phyloP scores from a whole-genome alignment of 2,329 filamentous ascomycete species.

The Pseudogymnoascus destructans region DNA sequence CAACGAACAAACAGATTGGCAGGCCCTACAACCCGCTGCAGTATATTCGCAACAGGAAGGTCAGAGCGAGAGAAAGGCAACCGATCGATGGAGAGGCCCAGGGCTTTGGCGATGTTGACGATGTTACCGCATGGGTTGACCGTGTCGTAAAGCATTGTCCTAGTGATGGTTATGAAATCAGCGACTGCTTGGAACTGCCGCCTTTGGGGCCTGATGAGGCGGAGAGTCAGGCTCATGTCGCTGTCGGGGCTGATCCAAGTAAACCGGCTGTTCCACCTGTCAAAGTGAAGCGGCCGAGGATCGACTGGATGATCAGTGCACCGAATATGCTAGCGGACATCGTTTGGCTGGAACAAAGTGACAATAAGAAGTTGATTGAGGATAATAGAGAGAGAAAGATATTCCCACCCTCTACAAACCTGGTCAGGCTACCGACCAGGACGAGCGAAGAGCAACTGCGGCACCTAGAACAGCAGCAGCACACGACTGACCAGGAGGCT shows the following conservation, averaged over 20 bases:
- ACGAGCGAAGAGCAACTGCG: background rate
- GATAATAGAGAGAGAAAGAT: constrained; percentile 65
- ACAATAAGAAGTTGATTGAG: constrained; percentile 70
- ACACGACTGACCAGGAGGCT: background rate
- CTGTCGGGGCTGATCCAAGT: constrained; percentile 15
- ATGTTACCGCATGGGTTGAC: constrained; percentile 67
- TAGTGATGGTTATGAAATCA: constrained; percentile 17
- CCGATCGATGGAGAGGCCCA: constrained; percentile 60
- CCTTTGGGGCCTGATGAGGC: constrained; percentile 23
- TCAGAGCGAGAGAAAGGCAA: constrained; percentile 65
- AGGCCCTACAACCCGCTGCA: constrained; percentile 84
- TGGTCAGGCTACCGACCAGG: constrained; percentile 10
- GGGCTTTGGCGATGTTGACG: constrained; percentile 62
- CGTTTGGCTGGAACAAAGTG: constrained; percentile 75
- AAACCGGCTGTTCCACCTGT: constrained; percentile 25
- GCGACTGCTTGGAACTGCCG: constrained; percentile 32
- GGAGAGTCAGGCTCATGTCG: constrained; percentile 11
- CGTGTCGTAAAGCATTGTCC: constrained; percentile 32
- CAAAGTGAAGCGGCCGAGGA: constrained; percentile 58
- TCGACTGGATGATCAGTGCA: constrained; percentile 75
- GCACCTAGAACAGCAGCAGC: background rate
- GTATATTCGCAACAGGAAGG: constrained; percentile 79
- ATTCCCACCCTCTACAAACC: constrained; percentile 38
- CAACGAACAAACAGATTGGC: constrained; percentile 36
- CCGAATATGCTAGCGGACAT: constrained; percentile 80